Evolutionary conservation across 441 rosid genomes (phyloP).

Genomic region (Daphne laureola): DNA sequence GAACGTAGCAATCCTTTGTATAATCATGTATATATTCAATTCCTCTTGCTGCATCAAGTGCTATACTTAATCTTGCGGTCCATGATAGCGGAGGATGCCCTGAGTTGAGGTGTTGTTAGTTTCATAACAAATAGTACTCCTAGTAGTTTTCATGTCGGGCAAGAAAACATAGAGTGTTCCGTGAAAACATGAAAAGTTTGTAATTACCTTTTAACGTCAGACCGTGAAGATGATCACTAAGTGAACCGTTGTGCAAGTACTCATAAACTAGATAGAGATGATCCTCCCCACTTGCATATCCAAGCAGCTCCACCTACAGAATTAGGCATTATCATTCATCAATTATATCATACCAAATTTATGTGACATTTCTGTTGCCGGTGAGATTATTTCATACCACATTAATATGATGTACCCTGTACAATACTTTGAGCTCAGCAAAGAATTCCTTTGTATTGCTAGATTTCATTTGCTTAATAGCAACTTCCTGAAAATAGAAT

Average conservation of each 20-base stretch:
- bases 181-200: no score
- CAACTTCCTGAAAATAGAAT: conserved; percentile 23
- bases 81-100: conserved; percentile 32
- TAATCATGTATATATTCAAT: conserved; percentile 39
- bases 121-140: conserved; percentile 1
- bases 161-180: no score
- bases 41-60: conserved; percentile 35
- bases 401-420: conserved; percentile 34
- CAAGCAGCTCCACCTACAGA: conserved; percentile 31
- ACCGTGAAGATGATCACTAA: conserved; percentile 29
- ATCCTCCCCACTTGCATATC: conserved; percentile 26
- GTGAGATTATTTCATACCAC: conserved; percentile 18
- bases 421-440: conserved; percentile 29
- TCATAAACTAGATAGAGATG: conserved; percentile 30
- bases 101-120: conserved; percentile 5
- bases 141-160: no score
- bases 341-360: no score
- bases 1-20: conserved; percentile 25
- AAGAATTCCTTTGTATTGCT: conserved; percentile 24
- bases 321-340: conserved; percentile 6
- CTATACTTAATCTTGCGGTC: conserved; percentile 27
- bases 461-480: conserved; percentile 32
- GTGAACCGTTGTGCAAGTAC: conserved; percentile 30
- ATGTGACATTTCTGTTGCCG: background rate
- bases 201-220: conserved; percentile 23